Percentiles rank a stretch among this genome's conserved stretches.
phyloP scores from a whole-genome alignment of 2,329 filamentous ascomycete species.

The Bipolaris cookei region DNA sequence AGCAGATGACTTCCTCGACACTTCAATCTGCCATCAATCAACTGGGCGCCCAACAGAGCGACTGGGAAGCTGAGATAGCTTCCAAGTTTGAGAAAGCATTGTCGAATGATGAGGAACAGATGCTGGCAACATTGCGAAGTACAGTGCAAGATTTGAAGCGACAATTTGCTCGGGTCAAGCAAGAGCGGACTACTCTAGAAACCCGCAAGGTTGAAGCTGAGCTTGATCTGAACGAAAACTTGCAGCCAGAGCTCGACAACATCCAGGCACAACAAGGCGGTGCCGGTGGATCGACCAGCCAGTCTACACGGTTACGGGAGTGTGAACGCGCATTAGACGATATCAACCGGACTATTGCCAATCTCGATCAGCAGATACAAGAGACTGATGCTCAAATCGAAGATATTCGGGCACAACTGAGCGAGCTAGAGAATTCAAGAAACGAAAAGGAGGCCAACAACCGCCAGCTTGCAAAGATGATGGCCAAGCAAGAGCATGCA shows the following conservation, averaged over 20 bases:
- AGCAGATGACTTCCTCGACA: conserved; percentile 67
- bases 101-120: conserved; percentile 78
- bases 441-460: conserved; percentile 72
- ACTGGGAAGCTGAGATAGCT: conserved; percentile 79
- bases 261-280: conserved; percentile 59
- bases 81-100: conserved; percentile 93
- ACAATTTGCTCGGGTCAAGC: conserved; percentile 77
- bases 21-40: conserved; percentile 65
- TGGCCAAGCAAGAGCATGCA: conserved; percentile 84
- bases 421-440: conserved; percentile 64
- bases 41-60: conserved; percentile 74
- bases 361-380: conserved; percentile 70
- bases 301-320: conserved; percentile 70
- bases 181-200: conserved; percentile 77
- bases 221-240: conserved; percentile 84
- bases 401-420: conserved; percentile 59
- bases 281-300: conserved; percentile 60
- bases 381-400: conserved; percentile 80
- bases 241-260: conserved; percentile 86
- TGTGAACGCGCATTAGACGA: conserved; percentile 82
- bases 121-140: conserved; percentile 73
- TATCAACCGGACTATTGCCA: conserved; percentile 69
- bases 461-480: conserved; percentile 75
- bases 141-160: conserved; percentile 76
- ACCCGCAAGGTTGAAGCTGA: conserved; percentile 82